These are phyloP conservation scores for Puccinia hordei DNA, from an alignment of 1,284 basidiomycete species.

Conservation along the genomic window DNA sequence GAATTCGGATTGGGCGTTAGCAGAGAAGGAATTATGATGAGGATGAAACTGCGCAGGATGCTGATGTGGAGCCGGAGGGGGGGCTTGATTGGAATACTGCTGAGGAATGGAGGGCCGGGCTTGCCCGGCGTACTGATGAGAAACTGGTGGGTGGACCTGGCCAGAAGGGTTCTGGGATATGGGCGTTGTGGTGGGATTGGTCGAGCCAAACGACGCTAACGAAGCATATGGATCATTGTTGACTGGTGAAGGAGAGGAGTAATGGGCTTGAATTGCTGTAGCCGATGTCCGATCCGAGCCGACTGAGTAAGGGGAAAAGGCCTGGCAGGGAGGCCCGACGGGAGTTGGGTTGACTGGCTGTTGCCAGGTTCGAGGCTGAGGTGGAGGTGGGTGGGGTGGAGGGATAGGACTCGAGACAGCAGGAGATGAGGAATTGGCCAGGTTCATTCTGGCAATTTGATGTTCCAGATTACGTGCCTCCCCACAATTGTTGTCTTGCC, in stretches of 20 bases:
- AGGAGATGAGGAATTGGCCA: conserved; percentile 50
- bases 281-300: conserved; percentile 23
- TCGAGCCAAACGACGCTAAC: conserved; percentile 24
- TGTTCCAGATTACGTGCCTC: conserved; percentile 50
- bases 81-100: conserved; percentile 48
- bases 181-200: background rate
- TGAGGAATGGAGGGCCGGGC: conserved; percentile 53
- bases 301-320: background rate
- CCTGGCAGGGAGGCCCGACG: conserved; percentile 37
- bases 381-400: conserved; percentile 50
- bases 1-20: conserved; percentile 11
- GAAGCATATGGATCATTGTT: conserved; percentile 23
- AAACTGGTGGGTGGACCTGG: conserved; percentile 39
- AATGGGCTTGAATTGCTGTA: conserved; percentile 8
- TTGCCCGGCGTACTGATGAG: conserved; percentile 49
- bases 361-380: conserved; percentile 49
- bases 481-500: conserved; percentile 48
- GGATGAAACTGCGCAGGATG: conserved; percentile 56
- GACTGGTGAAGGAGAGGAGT: conserved; percentile 35
- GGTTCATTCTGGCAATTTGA: conserved; percentile 43
- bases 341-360: conserved; percentile 34
- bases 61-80: conserved; percentile 61
- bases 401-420: conserved; percentile 32
- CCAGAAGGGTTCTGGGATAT: conserved; percentile 2
- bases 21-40: conserved; percentile 2